A percentile compares a stretch with the other conserved stretches of the same genome.
phyloP scores from a whole-genome alignment of 306 rosid species.

The Canavalia ensiformis region DNA sequence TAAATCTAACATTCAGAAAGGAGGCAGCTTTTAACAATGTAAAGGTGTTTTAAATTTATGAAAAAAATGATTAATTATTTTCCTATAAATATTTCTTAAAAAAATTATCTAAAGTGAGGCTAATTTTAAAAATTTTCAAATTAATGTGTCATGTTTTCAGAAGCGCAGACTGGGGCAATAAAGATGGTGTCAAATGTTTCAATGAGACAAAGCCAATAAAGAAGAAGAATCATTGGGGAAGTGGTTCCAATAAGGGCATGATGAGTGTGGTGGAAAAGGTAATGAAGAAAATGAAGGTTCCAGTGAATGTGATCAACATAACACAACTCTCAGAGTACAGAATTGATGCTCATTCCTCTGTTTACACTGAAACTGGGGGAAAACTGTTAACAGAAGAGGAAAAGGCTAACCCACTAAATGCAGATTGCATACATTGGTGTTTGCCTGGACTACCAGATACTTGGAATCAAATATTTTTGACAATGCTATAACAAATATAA shows the following conservation, averaged over 20 bases:
- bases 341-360: constrained; percentile 78
- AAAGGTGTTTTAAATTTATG: too few relatives aligned
- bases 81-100: too few relatives aligned
- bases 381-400: constrained; percentile 59
- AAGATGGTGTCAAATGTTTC: constrained; percentile 48
- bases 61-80: too few relatives aligned
- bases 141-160: constrained; percentile 34
- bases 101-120: too few relatives aligned
- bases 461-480: constrained; percentile 78
- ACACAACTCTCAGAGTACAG: constrained; percentile 85
- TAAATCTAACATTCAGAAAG: too few relatives aligned
- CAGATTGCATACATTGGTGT: constrained; percentile 95
- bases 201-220: constrained; percentile 61
- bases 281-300: constrained; percentile 64
- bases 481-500: constrained; percentile 58
- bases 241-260: constrained; percentile 65
- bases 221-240: constrained; percentile 78
- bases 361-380: constrained; percentile 75
- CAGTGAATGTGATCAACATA: constrained; percentile 64
- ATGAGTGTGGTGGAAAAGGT: constrained; percentile 71
- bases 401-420: constrained; percentile 67
- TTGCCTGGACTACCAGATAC: constrained; percentile 86
- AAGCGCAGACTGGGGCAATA: constrained; percentile 52
- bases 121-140: not conserved
- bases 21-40: too few relatives aligned